Percentiles rank a stretch among this genome's conserved stretches.
Conservation (phyloP, 768 basidiomycete genomes). For the Epithele typhae region DNA sequence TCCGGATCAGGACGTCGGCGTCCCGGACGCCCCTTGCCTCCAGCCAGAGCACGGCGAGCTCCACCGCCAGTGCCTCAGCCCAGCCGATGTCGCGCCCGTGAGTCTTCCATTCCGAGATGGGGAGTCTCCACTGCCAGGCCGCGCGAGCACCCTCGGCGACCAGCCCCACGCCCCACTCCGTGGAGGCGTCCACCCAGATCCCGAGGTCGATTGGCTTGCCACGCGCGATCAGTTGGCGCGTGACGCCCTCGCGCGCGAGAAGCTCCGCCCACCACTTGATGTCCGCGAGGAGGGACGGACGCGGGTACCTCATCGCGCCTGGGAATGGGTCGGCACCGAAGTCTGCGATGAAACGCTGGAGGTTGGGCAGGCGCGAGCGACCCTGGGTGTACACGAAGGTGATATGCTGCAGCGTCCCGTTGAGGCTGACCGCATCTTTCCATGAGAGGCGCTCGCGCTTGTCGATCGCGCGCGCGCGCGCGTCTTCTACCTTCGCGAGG, state of each 20-base stretch:
- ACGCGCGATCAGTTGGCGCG: background rate
- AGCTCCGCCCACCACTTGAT: constrained; percentile 30
- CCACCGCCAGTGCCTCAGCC: background rate
- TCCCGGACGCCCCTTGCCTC: background rate
- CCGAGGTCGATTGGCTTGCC: background rate
- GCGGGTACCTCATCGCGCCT: background rate
- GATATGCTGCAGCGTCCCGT: constrained; percentile 30
- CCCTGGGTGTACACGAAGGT: constrained; percentile 28
- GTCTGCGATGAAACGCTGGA: constrained; percentile 24
- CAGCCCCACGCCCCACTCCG: too few relatives aligned
- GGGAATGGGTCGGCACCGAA: too few relatives aligned
- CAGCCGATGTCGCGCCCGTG: background rate
- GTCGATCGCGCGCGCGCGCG: constrained; percentile 15
- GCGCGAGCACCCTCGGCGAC: background rate
- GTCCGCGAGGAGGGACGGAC: constrained; percentile 17
- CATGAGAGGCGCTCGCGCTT: constrained; percentile 9
- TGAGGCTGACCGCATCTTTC: constrained; percentile 19
- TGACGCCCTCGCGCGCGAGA: background rate
- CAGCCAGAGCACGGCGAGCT: too few relatives aligned
- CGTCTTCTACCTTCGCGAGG: constrained; percentile 9
- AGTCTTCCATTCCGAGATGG: too few relatives aligned
- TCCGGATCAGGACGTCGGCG: background rate
- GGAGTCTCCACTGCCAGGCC: background rate
- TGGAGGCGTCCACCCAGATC: too few relatives aligned
- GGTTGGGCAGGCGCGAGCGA: constrained; percentile 21